These are phyloP conservation scores for Digitaria exilis DNA, from an alignment of 202 grass and related monocot genomes.

Conservation along the genomic window DNA sequence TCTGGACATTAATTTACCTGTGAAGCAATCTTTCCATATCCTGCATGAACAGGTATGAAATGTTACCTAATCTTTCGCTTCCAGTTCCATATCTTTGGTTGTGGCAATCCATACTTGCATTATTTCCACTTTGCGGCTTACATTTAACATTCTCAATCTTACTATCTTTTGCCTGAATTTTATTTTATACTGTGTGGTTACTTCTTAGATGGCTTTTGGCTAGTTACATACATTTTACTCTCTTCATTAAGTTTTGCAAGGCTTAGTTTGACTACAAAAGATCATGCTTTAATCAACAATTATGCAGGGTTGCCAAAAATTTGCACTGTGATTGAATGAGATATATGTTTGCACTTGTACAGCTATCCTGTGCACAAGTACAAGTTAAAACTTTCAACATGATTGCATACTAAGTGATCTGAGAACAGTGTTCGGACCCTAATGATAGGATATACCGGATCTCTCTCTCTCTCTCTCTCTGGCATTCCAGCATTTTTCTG, in stretches of 20 bases:
- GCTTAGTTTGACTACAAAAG: background rate
- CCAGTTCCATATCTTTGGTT: conserved; percentile 14
- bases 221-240: background rate
- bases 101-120: background rate
- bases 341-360: background rate
- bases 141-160: background rate
- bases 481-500: background rate
- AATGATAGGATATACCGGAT: background rate
- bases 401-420: background rate
- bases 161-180: conserved; percentile 12
- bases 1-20: conserved; percentile 92
- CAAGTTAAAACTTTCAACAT: background rate
- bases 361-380: background rate
- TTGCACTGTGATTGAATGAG: background rate
- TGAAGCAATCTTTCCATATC: conserved; percentile 99
- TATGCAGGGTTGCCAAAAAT: background rate
- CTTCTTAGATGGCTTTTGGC: background rate
- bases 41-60: conserved; percentile 92
- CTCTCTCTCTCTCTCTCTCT: background rate
- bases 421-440: background rate
- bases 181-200: conserved; percentile 1
- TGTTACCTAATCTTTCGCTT: conserved; percentile 21
- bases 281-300: background rate
- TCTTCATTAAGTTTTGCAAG: background rate
- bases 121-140: background rate